Evolutionary conservation across 176 grass and related monocot genomes (phyloP).

Genomic region (Ensete ventricosum): DNA sequence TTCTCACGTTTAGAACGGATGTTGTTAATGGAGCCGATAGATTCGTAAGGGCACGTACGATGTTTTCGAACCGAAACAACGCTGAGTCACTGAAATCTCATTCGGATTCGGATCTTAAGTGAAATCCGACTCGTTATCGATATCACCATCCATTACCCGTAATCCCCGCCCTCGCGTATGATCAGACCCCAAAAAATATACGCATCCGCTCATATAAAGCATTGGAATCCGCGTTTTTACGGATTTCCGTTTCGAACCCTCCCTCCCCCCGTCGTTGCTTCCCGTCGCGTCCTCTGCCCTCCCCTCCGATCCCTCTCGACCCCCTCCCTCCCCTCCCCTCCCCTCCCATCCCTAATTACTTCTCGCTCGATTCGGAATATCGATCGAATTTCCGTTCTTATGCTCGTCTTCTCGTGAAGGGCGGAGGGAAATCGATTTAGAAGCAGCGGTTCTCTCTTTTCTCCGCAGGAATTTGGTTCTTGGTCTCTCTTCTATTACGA

Average conservation of each 20-base stretch:
- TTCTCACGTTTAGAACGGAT: too few relatives aligned
- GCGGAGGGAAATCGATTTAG: not conserved
- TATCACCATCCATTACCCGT: not conserved
- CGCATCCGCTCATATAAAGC: not conserved
- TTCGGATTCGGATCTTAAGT: not conserved
- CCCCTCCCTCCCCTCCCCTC: not conserved
- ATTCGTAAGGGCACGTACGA: too few relatives aligned
- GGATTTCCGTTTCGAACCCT: not conserved
- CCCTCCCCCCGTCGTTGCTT: not conserved
- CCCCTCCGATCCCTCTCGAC: not conserved
- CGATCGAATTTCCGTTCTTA: not conserved
- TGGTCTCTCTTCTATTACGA: not conserved
- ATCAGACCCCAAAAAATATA: not conserved
- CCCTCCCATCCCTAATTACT: not conserved
- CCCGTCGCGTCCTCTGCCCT: not conserved
- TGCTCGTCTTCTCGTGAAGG: not conserved
- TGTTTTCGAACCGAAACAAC: too few relatives aligned
- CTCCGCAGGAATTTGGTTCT: not conserved
- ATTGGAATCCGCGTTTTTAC: not conserved
- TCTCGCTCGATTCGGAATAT: not conserved
- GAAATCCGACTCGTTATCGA: not conserved
- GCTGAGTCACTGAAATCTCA: too few relatives aligned
- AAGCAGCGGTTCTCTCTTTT: not conserved
- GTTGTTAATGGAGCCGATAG: too few relatives aligned
- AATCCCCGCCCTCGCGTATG: not conserved